Percentiles rank a stretch among this genome's conserved stretches.
Evolutionary conservation across 352 stramenopile species (phyloP).

Genomic region (Achlya hypogyna): DNA sequence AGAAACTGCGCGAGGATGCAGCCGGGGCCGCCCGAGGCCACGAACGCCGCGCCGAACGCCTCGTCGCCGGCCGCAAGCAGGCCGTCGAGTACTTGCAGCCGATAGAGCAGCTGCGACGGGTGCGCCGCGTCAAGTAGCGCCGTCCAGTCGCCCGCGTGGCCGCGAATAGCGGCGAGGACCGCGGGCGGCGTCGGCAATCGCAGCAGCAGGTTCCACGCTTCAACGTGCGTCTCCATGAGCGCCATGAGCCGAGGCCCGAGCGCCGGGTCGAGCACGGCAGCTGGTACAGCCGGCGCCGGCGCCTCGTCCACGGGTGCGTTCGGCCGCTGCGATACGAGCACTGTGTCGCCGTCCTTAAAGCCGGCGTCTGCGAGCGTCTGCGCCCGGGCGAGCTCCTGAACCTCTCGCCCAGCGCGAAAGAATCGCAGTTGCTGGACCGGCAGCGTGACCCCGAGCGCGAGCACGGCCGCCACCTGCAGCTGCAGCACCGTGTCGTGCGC

Average conservation of each 20-base stretch:
- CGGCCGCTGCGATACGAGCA: slow-evolving; percentile 12
- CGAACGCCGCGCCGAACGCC: neutral
- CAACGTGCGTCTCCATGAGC: slow-evolving; percentile 13
- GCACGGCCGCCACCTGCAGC: slow-evolving; percentile 14
- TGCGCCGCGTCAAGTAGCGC: neutral
- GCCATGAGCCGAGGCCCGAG: neutral
- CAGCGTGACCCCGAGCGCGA: neutral
- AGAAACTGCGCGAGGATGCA: slow-evolving; percentile 12
- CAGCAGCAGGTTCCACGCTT: slow-evolving; percentile 17
- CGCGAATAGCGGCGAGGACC: slow-evolving; percentile 6
- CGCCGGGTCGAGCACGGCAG: slow-evolving; percentile 5
- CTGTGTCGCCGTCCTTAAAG: slow-evolving; percentile 21
- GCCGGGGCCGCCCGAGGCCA: slow-evolving; percentile 1
- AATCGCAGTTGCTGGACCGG: slow-evolving; percentile 11
- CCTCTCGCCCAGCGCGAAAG: slow-evolving; percentile 17
- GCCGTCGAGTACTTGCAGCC: slow-evolving; percentile 12
- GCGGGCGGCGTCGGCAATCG: neutral
- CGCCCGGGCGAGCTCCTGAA: slow-evolving; percentile 16
- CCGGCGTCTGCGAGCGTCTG: slow-evolving; percentile 13
- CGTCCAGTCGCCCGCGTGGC: slow-evolving; percentile 2
- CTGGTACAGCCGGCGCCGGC: no score
- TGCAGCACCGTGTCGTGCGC: slow-evolving; percentile 19
- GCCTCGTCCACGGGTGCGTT: no score
- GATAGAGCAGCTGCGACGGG: slow-evolving; percentile 14
- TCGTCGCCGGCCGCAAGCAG: neutral